Evolutionary conservation across 768 basidiomycete genomes (phyloP), one percentile per base, ranked within the genome.

Genomic region (Calocera viscosa): DNA sequence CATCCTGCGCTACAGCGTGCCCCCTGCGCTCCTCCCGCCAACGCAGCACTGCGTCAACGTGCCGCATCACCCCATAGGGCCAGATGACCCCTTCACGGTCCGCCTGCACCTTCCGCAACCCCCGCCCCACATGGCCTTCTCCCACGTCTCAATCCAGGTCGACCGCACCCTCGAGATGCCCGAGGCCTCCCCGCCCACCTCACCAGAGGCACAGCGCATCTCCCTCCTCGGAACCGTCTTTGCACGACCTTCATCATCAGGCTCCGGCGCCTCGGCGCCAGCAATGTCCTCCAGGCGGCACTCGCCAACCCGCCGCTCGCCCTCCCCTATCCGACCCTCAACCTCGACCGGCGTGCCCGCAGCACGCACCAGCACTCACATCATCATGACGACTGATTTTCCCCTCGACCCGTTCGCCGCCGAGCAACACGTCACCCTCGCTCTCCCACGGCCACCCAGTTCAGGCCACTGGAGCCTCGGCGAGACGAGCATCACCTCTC

Each of bases 141-240:
- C 78, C 78, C 63, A 72, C 89, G 60, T 78, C 82, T 68, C 71
- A 80, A 0, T 87, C 89, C 32, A 76, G 80, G 26, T 24, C 71
- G 77, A 43, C 82, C 89, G 7, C 80, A 90, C 64, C 89, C 88
- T 24, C 90, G 90, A 28, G 78, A 83, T 49, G 90, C 91, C 74
- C 80, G 88, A 60, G 53, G 26, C 38, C 80, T 91, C 32, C 82
- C 88, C 65, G 81, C 89, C 67, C 81, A 84, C 16, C 77, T 91
- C 67, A 26, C 53, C 53, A 60, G 53, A 60, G 22, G 53, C 53
- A 10, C 53, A 60, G 53, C 53, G 53, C 53, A 60, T 60, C 11
- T 60, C 53, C 24, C 30, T 60, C 26, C 30, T 60, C 26, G 53
- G 53, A 26, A 60, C 53, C 26, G 53, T 60, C 53, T 60, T 60